These are phyloP conservation scores for Phytophthora foliorum DNA, from an alignment of 352 stramenopile species.

Conservation along the genomic window DNA sequence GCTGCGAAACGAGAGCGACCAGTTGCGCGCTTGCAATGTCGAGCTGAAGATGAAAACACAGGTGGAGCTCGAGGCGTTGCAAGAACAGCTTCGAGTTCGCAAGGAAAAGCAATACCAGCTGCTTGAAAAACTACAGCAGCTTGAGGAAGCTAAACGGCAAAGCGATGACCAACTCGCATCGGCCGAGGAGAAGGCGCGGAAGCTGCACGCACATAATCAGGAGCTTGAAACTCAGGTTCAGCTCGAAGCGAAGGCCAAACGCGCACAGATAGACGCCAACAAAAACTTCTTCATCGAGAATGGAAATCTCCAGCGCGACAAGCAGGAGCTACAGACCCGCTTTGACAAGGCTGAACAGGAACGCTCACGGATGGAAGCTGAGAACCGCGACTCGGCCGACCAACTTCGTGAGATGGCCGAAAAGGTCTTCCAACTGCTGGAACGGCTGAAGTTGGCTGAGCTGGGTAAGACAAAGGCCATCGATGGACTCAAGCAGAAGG, in stretches of 20 bases:
- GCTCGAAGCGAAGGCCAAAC: conserved; percentile 94
- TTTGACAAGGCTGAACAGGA: conserved; percentile 94
- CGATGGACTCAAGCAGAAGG: conserved; percentile 94
- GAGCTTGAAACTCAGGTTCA: conserved; percentile 96
- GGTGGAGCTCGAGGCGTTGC: conserved; percentile 95
- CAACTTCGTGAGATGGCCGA: conserved; percentile 98
- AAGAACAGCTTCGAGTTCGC: conserved; percentile 96
- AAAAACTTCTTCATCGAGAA: conserved; percentile 93
- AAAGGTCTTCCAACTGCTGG: conserved; percentile 97
- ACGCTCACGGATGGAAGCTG: conserved; percentile 94
- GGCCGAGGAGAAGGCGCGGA: conserved; percentile 93
- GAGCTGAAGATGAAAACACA: conserved; percentile 96
- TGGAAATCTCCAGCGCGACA: conserved; percentile 77
- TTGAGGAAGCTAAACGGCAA: conserved; percentile 94
- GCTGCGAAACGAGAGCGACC: conserved; percentile 89
- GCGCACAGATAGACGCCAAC: conserved; percentile 93
- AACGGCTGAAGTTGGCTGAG: conserved; percentile 96
- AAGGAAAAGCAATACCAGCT: conserved; percentile 99
- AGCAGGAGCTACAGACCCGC: conserved; percentile 83
- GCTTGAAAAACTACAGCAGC: conserved; percentile 96
- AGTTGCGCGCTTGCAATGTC: conserved; percentile 93
- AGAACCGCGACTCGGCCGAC: conserved; percentile 95
- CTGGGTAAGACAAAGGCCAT: conserved; percentile 97
- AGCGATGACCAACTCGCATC: conserved; percentile 92
- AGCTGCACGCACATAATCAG: conserved; percentile 89